Evolutionary conservation across 1,284 basidiomycete species (phyloP).

Genomic region (Sanghuangporus weigelae): DNA sequence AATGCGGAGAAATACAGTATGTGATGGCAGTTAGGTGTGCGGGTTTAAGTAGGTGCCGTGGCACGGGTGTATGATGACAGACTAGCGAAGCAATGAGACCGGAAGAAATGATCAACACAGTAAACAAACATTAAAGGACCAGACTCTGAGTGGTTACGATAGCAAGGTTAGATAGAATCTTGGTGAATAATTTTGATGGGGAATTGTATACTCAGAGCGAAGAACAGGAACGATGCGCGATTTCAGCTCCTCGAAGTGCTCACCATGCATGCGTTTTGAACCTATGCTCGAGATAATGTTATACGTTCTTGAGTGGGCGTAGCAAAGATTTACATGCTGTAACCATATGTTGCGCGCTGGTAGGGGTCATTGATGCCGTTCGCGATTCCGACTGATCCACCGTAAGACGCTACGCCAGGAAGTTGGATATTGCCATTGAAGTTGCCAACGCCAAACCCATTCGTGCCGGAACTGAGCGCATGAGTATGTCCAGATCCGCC

Average conservation of each 20-base stretch:
- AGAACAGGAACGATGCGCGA: not conserved
- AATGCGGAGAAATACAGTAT: conserved; percentile 20
- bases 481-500: conserved; percentile 59
- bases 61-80: conserved; percentile 2
- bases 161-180: conserved; percentile 8
- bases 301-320: conserved; percentile 2
- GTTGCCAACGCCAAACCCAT: conserved; percentile 45
- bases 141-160: conserved; percentile 11
- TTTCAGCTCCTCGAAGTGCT: conserved; percentile 1
- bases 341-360: conserved; percentile 65
- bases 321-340: conserved; percentile 58
- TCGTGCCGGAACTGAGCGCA: conserved; percentile 46
- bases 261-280: not conserved
- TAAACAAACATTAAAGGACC: conserved; percentile 15
- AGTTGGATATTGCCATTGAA: conserved; percentile 31
- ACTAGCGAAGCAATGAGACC: conserved; percentile 14
- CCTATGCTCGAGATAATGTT: conserved; percentile 1
- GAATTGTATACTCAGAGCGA: conserved; percentile 11
- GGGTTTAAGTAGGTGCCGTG: conserved; percentile 10
- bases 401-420: conserved; percentile 14
- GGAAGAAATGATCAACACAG: conserved; percentile 4
- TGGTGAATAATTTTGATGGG: not conserved
- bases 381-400: conserved; percentile 37
- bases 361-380: conserved; percentile 64
- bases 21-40: not conserved